Conservation (phyloP, 306 rosid species). For the Begonia fuchsioides region DNA sequence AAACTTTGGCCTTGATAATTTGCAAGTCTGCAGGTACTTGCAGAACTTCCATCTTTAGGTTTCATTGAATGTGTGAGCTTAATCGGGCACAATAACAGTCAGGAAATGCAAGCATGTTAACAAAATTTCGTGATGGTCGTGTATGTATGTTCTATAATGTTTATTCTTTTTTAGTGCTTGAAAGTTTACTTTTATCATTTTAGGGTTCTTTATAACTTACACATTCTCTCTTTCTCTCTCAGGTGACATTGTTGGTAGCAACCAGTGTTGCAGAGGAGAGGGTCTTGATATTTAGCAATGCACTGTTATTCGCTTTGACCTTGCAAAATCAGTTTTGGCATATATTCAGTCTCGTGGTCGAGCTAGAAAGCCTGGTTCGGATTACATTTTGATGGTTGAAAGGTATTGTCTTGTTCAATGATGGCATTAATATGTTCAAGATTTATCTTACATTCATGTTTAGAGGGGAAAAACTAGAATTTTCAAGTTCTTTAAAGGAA, state of each 20-base stretch:
- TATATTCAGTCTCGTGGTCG: constrained; percentile 99
- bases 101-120: constrained; percentile 82
- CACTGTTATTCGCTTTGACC: constrained; percentile 97
- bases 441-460: constrained; percentile 1
- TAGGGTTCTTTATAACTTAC: no score
- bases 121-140: constrained; percentile 90
- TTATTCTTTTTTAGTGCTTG: neutral
- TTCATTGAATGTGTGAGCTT: constrained; percentile 82
- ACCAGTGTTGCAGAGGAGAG: constrained; percentile 99
- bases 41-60: constrained; percentile 93
- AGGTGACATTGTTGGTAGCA: constrained; percentile 92
- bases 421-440: neutral
- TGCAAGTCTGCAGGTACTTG: constrained; percentile 62
- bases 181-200: no score
- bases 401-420: constrained; percentile 31
- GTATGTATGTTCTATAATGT: no score
- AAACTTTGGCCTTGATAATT: constrained; percentile 8
- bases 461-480: no score
- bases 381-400: constrained; percentile 95
- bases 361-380: constrained; percentile 99
- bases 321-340: constrained; percentile 95
- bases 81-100: constrained; percentile 98
- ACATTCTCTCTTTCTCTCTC: constrained; percentile 9
- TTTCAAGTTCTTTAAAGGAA: no score
- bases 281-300: constrained; percentile 99